Conservation (phyloP, 139 green algal genomes). For the Chlamydomonas urium region DNA sequence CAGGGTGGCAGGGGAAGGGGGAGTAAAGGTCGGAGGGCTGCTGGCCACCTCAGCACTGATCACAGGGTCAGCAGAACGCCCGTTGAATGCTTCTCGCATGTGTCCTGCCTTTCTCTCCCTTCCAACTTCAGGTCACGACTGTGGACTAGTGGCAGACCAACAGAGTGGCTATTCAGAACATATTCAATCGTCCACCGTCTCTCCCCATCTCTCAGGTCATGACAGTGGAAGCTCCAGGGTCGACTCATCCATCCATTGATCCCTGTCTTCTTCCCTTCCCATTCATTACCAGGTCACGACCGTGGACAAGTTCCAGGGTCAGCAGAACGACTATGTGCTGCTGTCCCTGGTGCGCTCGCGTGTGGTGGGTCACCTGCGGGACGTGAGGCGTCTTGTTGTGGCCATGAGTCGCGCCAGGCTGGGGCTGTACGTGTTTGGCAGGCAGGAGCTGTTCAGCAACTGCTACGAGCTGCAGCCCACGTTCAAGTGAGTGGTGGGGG, state of each 20-base stretch:
- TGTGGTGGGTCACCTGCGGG: constrained; percentile 89
- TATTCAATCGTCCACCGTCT: too few relatives aligned
- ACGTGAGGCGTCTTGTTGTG: constrained; percentile 92
- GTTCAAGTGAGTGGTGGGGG: constrained; percentile 58
- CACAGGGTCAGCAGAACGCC: too few relatives aligned
- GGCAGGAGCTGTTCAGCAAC: constrained; percentile 78
- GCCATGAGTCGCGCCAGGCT: constrained; percentile 88
- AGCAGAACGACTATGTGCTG: constrained; percentile 97
- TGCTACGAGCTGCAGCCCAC: constrained; percentile 91
- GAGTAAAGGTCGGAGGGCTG: too few relatives aligned
- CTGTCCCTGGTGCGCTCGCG: constrained; percentile 89
- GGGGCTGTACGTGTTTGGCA: constrained; percentile 95
- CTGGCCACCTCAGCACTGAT: too few relatives aligned
- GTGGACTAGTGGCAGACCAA: background rate
- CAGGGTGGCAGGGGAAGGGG: too few relatives aligned
- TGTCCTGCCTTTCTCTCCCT: background rate
- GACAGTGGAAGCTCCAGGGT: too few relatives aligned
- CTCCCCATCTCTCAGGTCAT: too few relatives aligned
- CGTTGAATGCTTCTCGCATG: too few relatives aligned
- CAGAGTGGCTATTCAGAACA: background rate
- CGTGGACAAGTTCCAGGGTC: constrained; percentile 98
- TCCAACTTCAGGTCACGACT: background rate
- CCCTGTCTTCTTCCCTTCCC: too few relatives aligned
- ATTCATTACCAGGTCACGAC: constrained; percentile 63
- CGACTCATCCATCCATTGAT: too few relatives aligned